Conservation (phyloP, 192 early-diverging fungal species). For the Coemansia sp. region DNA sequence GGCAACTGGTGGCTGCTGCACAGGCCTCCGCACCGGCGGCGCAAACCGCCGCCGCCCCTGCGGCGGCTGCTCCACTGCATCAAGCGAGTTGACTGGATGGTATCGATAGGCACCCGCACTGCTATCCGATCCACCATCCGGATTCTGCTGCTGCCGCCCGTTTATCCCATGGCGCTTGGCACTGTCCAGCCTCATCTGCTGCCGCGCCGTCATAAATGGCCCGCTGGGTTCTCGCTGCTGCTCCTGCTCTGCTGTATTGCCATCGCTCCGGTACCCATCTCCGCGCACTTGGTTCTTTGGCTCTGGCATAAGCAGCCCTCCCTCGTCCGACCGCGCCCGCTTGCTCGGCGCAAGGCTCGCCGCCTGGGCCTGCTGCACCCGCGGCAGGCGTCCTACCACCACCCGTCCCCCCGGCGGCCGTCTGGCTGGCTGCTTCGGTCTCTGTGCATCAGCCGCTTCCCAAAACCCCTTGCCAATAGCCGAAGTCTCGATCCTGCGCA, state of each 20-base stretch:
- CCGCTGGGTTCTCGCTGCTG: background rate
- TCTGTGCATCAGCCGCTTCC: background rate
- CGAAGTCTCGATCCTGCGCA: background rate
- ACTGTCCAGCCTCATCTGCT: slow-evolving; percentile 28
- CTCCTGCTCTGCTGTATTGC: background rate
- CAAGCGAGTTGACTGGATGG: slow-evolving; percentile 1
- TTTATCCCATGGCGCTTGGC: slow-evolving; percentile 17
- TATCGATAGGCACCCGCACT: background rate
- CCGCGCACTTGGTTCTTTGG: background rate
- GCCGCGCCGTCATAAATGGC: slow-evolving; percentile 31
- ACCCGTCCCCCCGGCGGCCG: no score
- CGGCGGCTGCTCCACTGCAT: no score
- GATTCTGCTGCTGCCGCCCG: background rate
- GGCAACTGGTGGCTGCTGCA: no score
- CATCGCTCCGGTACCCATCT: background rate
- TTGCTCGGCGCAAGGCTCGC: slow-evolving; percentile 1
- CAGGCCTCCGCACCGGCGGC: slow-evolving; percentile 12
- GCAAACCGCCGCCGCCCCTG: slow-evolving; percentile 14
- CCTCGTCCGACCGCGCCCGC: slow-evolving; percentile 14
- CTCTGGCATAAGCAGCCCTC: background rate
- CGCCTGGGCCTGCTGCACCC: background rate
- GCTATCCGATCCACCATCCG: background rate
- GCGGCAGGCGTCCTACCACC: background rate
- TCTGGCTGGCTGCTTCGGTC: no score
- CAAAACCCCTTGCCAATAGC: background rate